phyloP scores from a whole-genome alignment of 352 stramenopile species.

The Pythium vanterpoolii region DNA sequence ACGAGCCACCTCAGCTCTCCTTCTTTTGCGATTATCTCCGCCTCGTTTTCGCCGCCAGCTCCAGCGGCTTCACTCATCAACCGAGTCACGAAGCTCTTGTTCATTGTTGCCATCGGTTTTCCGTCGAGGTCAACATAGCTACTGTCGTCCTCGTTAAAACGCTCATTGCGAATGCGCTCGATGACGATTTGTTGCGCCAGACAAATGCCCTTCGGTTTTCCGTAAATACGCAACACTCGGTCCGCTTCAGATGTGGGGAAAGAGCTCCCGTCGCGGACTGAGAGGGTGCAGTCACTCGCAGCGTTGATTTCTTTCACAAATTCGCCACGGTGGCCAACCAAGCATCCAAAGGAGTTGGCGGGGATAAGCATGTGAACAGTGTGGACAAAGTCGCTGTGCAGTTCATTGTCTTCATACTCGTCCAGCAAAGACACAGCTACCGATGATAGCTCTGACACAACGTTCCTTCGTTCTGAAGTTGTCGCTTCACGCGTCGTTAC shows the following conservation, averaged over 20 bases:
- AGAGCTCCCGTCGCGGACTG: conserved; percentile 32
- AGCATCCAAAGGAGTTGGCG: conserved; percentile 36
- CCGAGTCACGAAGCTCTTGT: conserved; percentile 38
- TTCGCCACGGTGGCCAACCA: conserved; percentile 49
- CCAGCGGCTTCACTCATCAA: conserved; percentile 32
- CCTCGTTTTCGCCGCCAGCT: conserved; percentile 17
- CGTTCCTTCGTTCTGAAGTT: background rate
- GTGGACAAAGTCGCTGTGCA: conserved; percentile 53
- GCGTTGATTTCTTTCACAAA: conserved; percentile 49
- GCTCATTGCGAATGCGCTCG: conserved; percentile 45
- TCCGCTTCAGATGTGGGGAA: conserved; percentile 45
- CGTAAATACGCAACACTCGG: conserved; percentile 55
- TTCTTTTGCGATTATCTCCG: background rate
- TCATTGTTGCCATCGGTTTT: conserved; percentile 29
- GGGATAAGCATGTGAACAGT: conserved; percentile 69
- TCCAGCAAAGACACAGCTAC: conserved; percentile 28
- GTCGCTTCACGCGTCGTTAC: background rate
- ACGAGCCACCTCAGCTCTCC: conserved; percentile 50
- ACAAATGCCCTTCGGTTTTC: conserved; percentile 53
- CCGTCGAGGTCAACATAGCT: conserved; percentile 45
- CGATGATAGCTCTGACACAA: conserved; percentile 1
- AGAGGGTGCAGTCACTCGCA: conserved; percentile 48
- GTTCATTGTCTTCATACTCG: conserved; percentile 55
- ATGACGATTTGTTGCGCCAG: conserved; percentile 62
- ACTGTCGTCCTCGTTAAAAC: conserved; percentile 39